phyloP scores from a whole-genome alignment of 1,284 basidiomycete genomes.

The Melampsora americana region DNA sequence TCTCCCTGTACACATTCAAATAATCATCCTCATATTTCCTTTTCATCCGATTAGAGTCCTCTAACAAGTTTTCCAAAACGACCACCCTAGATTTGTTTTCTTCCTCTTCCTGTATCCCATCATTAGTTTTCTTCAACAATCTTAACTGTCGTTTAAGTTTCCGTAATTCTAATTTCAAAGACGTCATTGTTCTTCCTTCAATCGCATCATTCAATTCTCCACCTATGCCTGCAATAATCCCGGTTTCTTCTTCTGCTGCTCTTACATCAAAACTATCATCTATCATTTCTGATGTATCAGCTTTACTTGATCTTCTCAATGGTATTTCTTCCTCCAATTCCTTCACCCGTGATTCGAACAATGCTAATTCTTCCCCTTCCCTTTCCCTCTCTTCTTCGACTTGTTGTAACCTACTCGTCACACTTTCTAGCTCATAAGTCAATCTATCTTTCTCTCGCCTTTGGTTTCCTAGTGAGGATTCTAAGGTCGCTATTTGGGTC shows the following conservation, averaged over 20 bases:
- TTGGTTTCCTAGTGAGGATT: conserved; percentile 65
- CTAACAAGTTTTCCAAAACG: conserved; percentile 82
- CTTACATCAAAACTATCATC: conserved; percentile 34
- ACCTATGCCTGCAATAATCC: conserved; percentile 33
- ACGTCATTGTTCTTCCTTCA: conserved; percentile 41
- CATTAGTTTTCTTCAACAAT: conserved; percentile 17
- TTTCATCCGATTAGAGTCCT: conserved; percentile 86
- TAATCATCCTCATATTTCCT: conserved; percentile 84
- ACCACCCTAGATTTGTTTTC: conserved; percentile 21
- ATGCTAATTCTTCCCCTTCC: conserved; percentile 50
- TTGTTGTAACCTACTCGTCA: conserved; percentile 65
- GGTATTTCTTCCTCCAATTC: conserved; percentile 40
- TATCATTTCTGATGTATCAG: neutral
- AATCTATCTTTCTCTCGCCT: conserved; percentile 69
- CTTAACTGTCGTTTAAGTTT: conserved; percentile 38
- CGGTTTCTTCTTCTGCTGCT: conserved; percentile 33
- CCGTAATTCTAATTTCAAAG: conserved; percentile 34
- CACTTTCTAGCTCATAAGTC: conserved; percentile 72
- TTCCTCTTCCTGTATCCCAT: conserved; percentile 11
- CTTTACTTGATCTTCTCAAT: conserved; percentile 29
- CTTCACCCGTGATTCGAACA: conserved; percentile 36
- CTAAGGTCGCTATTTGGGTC: conserved; percentile 75
- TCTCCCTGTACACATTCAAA: conserved; percentile 75
- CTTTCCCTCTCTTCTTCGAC: conserved; percentile 40
- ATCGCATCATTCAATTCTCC: conserved; percentile 39